Percentiles rank a stretch among this genome's conserved stretches.
These are phyloP conservation scores for Candida fluviatilis DNA, from an alignment of 805 yeast species.

Conservation along the genomic window DNA sequence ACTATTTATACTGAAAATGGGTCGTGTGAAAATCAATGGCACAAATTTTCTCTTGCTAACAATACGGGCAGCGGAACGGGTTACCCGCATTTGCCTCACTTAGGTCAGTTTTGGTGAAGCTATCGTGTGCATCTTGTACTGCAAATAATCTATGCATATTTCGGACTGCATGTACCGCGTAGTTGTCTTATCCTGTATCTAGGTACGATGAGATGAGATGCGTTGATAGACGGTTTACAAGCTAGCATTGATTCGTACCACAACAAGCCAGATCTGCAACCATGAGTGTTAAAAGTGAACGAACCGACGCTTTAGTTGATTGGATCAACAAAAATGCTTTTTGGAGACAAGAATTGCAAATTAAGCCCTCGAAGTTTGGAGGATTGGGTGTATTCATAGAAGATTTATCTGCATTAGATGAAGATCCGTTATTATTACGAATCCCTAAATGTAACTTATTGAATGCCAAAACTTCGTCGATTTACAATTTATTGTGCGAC, in stretches of 20 bases:
- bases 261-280: no score
- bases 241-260: no score
- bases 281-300: neutral
- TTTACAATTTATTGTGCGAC: conserved; percentile 66
- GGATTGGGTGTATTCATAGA: conserved; percentile 63
- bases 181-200: neutral
- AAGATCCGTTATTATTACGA: conserved; percentile 36
- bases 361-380: conserved; percentile 54
- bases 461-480: conserved; percentile 53
- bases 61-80: neutral
- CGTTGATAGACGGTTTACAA: no score
- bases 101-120: neutral
- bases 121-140: no score
- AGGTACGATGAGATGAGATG: neutral
- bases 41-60: conserved; percentile 4
- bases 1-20: conserved; percentile 21
- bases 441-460: conserved; percentile 60
- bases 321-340: conserved; percentile 61
- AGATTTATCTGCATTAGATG: conserved; percentile 21
- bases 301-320: conserved; percentile 7
- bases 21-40: conserved; percentile 1
- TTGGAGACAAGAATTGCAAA: conserved; percentile 48
- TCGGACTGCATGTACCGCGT: no score
- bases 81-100: neutral
- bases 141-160: no score